Conservation (phyloP, 257 asterid species). For the Echites panduratus region DNA sequence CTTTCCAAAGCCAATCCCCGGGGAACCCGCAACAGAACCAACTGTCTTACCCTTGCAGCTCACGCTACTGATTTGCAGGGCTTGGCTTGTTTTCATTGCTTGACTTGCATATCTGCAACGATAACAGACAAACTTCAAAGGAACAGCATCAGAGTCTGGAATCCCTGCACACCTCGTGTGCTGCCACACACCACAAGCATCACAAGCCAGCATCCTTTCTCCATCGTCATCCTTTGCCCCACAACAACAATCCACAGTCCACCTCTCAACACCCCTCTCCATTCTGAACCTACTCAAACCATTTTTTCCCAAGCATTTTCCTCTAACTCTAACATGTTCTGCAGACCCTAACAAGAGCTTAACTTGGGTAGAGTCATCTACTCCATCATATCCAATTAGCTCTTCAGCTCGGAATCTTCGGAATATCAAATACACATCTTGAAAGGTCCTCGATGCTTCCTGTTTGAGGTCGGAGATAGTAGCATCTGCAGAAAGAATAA, state of each 20-base stretch:
- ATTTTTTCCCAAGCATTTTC: slow-evolving; percentile 53
- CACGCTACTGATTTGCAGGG: slow-evolving; percentile 15
- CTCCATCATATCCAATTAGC: slow-evolving; percentile 66
- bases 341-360: slow-evolving; percentile 68
- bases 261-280: slow-evolving; percentile 87
- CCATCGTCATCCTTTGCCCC: slow-evolving; percentile 97
- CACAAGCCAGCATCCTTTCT: slow-evolving; percentile 95
- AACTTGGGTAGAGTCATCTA: slow-evolving; percentile 75
- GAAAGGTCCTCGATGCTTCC: slow-evolving; percentile 78
- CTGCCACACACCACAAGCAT: slow-evolving; percentile 84
- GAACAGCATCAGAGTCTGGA: slow-evolving; percentile 57
- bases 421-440: slow-evolving; percentile 69
- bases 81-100: slow-evolving; percentile 10
- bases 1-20: slow-evolving; percentile 16
- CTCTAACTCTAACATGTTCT: slow-evolving; percentile 46
- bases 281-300: slow-evolving; percentile 58
- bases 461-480: slow-evolving; percentile 79
- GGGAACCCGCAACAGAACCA: slow-evolving; percentile 17
- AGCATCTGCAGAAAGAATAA: slow-evolving; percentile 58
- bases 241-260: slow-evolving; percentile 85
- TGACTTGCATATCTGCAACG: slow-evolving; percentile 36
- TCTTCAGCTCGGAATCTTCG: slow-evolving; percentile 80
- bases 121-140: slow-evolving; percentile 47
- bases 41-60: slow-evolving; percentile 33
- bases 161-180: slow-evolving; percentile 89